A percentile compares a stretch with the other conserved stretches of the same genome.
Conservation (phyloP, 495 filamentous ascomycete species). For the Daldinia bambusicola region DNA sequence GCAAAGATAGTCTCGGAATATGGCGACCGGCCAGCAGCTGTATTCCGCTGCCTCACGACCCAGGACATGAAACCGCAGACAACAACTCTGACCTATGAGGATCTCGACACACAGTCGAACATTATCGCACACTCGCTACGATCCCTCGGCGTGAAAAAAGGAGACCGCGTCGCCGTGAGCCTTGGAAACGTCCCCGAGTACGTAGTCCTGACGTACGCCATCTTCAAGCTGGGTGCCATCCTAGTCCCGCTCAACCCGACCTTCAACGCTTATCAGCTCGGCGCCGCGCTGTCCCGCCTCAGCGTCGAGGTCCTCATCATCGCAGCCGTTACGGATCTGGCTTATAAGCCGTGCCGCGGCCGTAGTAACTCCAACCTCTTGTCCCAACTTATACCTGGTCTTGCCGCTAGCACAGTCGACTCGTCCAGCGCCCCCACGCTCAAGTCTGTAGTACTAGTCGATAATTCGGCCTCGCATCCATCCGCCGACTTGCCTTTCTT, state of each 20-base stretch:
- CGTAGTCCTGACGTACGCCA: conserved; percentile 82
- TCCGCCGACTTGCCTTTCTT: conserved; percentile 46
- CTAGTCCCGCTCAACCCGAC: conserved; percentile 92
- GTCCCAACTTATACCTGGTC: conserved; percentile 68
- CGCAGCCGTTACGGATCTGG: conserved; percentile 84
- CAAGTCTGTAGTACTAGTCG: conserved; percentile 75
- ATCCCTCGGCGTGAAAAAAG: conserved; percentile 80
- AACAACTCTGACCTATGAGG: conserved; percentile 73
- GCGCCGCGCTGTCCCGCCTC: conserved; percentile 80
- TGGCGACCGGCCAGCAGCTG: conserved; percentile 77
- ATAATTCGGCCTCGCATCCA: conserved; percentile 74
- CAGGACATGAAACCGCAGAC: conserved; percentile 44
- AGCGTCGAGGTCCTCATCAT: conserved; percentile 81
- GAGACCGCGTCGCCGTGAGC: conserved; percentile 85
- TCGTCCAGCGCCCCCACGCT: conserved; percentile 76
- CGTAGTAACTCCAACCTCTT: conserved; percentile 80
- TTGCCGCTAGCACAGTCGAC: conserved; percentile 61
- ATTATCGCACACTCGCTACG: conserved; percentile 76
- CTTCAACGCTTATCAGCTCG: conserved; percentile 84
- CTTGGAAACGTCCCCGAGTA: conserved; percentile 88
- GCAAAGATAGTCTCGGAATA: conserved; percentile 70
- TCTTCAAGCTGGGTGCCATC: conserved; percentile 93
- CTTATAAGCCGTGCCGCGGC: conserved; percentile 75
- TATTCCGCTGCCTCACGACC: conserved; percentile 52
- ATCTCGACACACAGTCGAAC: conserved; percentile 80